Base-by-base conservation (phyloP, 345 rosid species). In the Microcos paniculata region DNA sequence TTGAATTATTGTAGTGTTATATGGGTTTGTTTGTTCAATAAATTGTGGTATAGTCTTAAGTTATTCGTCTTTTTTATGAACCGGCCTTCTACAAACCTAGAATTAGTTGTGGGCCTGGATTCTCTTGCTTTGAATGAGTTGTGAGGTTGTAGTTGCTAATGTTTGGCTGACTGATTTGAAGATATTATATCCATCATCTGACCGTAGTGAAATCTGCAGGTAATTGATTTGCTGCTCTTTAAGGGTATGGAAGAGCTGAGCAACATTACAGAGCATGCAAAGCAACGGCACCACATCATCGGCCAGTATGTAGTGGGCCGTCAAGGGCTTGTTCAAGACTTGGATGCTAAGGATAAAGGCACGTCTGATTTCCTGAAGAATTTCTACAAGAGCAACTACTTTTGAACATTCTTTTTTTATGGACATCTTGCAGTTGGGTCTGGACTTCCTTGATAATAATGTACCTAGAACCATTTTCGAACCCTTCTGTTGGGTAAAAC, bases 231-330 rank as follows among this genome's bases (percentile, higher is more conserved):
- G 90, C 88, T 95, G 74, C 85, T 95, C n/a, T 90, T 93, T 82
- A 95, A 95, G 82, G 99, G 94, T 58, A 88, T 80, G 90, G 99
- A 95, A 86, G 99, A 95, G 81, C 89, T 95, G 75, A 84, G 79
- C 80, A 92, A 95, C 79, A 82, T 95, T 11, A 79, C 76, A 31
- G 97, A 91, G 83, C 99, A 95, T 75, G 94, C 97, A n/a, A 95
- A 95, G 88, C 99, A 95, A 88, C 95, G 99, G 74, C 99, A 93
- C 79, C 99, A 95, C 82, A 82, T 95, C 38, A 90, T 95, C 31
- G 99, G 99, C 38, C 98, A 93, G 70, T 95, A 95, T 61, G 96
- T 95, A 31, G 76, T 88, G 9, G 93, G 97, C 72, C 77, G 38
- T 38, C 86, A 81, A 70, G 96, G 94, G 75, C 93, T 90, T 23